phyloP scores from a whole-genome alignment of 352 stramenopile species.

The Phytopythium boreale region DNA sequence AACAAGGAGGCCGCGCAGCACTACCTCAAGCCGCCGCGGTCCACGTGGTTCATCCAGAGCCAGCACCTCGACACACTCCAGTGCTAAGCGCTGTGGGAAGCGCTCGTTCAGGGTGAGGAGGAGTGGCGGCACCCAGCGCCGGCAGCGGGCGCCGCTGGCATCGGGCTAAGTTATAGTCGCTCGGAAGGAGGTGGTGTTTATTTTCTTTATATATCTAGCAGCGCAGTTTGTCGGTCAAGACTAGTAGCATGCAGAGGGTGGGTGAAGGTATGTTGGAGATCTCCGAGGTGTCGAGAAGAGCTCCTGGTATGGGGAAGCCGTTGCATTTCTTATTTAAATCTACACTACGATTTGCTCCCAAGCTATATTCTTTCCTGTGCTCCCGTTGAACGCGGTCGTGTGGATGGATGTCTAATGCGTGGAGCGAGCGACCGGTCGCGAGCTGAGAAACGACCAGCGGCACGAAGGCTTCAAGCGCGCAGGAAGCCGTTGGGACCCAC shows the following conservation, averaged over 20 bases:
- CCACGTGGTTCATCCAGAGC: constrained; percentile 85
- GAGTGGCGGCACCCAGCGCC: background rate
- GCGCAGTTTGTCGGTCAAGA: background rate
- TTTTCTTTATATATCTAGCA: constrained; percentile 1
- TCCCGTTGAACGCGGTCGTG: too few relatives aligned
- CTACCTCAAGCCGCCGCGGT: constrained; percentile 70
- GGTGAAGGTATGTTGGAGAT: background rate
- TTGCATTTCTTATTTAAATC: background rate
- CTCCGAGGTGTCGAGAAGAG: background rate
- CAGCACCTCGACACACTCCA: constrained; percentile 65
- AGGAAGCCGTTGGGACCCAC: background rate
- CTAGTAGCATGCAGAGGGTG: background rate
- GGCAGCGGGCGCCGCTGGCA: background rate
- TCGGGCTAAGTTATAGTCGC: background rate
- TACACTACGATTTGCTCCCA: background rate
- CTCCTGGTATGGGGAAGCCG: background rate
- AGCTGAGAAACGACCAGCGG: too few relatives aligned
- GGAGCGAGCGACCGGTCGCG: background rate
- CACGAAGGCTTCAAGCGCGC: too few relatives aligned
- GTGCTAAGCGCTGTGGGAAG: constrained; percentile 25
- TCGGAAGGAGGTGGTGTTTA: background rate
- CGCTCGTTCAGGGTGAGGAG: background rate
- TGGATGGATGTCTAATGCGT: background rate
- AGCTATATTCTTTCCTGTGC: too few relatives aligned
- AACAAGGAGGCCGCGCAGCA: constrained; percentile 18